Evolutionary conservation across 192 early-diverging fungal genomes (phyloP).

Genomic region (Backusella psychrophila): DNA sequence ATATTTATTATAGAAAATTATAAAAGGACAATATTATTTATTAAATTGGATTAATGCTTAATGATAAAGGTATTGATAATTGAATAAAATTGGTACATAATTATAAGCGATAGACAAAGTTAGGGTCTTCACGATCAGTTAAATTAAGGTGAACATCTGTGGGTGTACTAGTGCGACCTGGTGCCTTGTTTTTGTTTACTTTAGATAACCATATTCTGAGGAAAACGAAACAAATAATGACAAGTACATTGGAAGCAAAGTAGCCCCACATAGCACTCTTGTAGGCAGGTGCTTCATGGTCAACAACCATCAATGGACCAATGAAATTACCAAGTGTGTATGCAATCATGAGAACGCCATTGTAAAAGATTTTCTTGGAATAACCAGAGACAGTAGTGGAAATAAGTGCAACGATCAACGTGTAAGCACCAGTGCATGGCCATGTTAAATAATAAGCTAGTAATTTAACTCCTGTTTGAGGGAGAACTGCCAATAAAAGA

Average conservation of each 20-base stretch:
- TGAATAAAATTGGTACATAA: background rate
- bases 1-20: background rate
- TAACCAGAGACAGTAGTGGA: constrained; percentile 12
- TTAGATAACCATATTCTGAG: background rate
- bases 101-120: constrained; percentile 10
- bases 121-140: constrained; percentile 6
- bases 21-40: background rate
- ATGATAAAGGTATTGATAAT: background rate
- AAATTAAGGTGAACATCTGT: constrained; percentile 8
- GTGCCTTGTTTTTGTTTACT: background rate
- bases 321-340: constrained; percentile 20
- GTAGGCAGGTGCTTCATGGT: constrained; percentile 11
- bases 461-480: background rate
- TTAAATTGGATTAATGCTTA: background rate
- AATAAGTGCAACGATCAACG: background rate
- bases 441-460: background rate
- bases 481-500: background rate
- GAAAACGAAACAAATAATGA: background rate
- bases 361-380: constrained; percentile 13
- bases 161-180: background rate
- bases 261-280: constrained; percentile 11
- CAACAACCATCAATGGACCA: constrained; percentile 17
- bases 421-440: background rate
- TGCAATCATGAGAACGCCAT: constrained; percentile 1
- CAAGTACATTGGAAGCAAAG: constrained; percentile 6